These are phyloP conservation scores for Botrytis sinoallii DNA, from an alignment of 2,329 filamentous ascomycete genomes.

Conservation along the genomic window DNA sequence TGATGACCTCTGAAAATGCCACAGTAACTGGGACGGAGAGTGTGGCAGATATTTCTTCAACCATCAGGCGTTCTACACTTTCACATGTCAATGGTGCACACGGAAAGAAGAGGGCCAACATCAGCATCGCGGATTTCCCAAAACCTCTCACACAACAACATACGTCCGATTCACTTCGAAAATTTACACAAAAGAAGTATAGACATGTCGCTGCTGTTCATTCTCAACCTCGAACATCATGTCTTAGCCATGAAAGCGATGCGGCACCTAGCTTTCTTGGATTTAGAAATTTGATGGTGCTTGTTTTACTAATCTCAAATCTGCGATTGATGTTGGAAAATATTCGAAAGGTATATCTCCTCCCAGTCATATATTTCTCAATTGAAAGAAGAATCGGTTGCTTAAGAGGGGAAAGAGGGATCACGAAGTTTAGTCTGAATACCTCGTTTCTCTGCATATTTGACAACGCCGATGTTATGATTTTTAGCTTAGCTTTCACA, in stretches of 20 bases:
- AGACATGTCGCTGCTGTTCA: conserved; percentile 90
- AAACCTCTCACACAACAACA: conserved; percentile 30
- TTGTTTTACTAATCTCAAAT: conserved; percentile 89
- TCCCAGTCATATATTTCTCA: not conserved
- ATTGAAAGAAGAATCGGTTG: not conserved
- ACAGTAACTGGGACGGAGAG: conserved; percentile 29
- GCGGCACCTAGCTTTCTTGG: conserved; percentile 80
- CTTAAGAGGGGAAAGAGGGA: not conserved
- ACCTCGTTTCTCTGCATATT: not conserved
- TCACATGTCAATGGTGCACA: conserved; percentile 27
- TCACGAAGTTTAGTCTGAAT: not conserved
- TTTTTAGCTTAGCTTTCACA: not conserved
- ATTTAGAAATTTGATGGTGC: conserved; percentile 93
- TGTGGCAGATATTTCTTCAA: conserved; percentile 18
- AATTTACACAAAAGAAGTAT: conserved; percentile 62
- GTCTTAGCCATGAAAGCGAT: conserved; percentile 78
- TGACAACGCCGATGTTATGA: not conserved
- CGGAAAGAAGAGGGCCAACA: conserved; percentile 15
- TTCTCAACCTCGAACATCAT: conserved; percentile 67
- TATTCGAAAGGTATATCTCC: conserved; percentile 22
- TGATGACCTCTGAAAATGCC: conserved; percentile 29
- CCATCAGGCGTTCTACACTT: conserved; percentile 29
- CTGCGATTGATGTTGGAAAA: conserved; percentile 94
- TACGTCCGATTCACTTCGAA: conserved; percentile 17
- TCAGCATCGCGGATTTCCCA: conserved; percentile 24